Evolutionary conservation across 23 red algal genomes (phyloP).

Genomic region (Cyanidiococcus yangmingshanensis): DNA sequence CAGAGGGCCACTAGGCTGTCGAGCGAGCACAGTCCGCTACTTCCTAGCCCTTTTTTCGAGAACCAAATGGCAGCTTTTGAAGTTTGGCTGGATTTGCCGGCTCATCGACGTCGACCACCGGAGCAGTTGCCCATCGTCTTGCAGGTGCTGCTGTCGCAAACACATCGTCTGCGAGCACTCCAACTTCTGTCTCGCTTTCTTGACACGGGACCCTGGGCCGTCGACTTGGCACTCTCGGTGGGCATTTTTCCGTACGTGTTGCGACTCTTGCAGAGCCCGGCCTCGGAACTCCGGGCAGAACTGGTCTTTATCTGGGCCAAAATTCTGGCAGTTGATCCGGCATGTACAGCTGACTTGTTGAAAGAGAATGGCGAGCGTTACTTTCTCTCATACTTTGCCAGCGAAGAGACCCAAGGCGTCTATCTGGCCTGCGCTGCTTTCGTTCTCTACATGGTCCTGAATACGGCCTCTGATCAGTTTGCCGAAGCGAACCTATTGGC

Average conservation of each 20-base stretch:
- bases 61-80: constrained; percentile 85
- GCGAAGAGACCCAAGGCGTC: constrained; percentile 30
- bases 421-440: constrained; percentile 57
- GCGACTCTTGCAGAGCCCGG: constrained; percentile 47
- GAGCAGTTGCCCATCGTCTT: constrained; percentile 84
- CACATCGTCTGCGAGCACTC: constrained; percentile 53
- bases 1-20: too few species aligned
- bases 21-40: background rate
- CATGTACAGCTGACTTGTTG: constrained; percentile 55
- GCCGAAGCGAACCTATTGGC: constrained; percentile 9
- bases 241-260: constrained; percentile 90
- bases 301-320: constrained; percentile 99
- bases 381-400: constrained; percentile 48
- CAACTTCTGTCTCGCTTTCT: constrained; percentile 76
- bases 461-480: constrained; percentile 1
- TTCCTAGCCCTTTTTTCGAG: constrained; percentile 54
- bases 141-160: constrained; percentile 65
- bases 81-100: constrained; percentile 73
- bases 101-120: constrained; percentile 53
- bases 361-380: constrained; percentile 50
- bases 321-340: constrained; percentile 65
- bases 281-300: constrained; percentile 38
- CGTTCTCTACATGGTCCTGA: constrained; percentile 53
- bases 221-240: constrained; percentile 69
- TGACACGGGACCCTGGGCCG: constrained; percentile 63